These are phyloP conservation scores for Galerina marginata DNA, from an alignment of 768 basidiomycete genomes.

Conservation along the genomic window DNA sequence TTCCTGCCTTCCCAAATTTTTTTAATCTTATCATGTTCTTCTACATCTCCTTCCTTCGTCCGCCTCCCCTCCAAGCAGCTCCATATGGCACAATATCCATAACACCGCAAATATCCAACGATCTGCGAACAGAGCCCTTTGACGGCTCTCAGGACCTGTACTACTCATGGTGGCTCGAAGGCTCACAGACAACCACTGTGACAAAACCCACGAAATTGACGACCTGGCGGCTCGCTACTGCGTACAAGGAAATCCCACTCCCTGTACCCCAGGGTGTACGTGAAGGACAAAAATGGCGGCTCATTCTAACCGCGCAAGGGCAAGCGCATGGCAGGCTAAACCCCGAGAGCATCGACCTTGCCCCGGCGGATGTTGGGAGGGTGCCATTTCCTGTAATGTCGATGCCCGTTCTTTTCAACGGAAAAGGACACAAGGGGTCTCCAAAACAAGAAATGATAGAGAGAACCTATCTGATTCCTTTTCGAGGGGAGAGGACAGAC, in stretches of 20 bases:
- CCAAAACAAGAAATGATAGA: conserved; percentile 75
- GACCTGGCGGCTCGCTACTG: conserved; percentile 67
- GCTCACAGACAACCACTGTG: conserved; percentile 17
- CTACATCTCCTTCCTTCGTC: conserved; percentile 89
- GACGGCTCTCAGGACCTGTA: conserved; percentile 63
- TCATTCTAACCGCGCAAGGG: conserved; percentile 55
- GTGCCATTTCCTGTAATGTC: conserved; percentile 68
- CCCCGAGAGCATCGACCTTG: conserved; percentile 45
- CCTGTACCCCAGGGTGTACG: conserved; percentile 60
- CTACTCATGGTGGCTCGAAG: conserved; percentile 62
- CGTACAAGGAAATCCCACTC: conserved; percentile 79
- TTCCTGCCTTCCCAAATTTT: background rate
- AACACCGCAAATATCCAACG: conserved; percentile 88
- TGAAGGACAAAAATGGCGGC: conserved; percentile 66
- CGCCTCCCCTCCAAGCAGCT: conserved; percentile 66
- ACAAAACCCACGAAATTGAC: conserved; percentile 69
- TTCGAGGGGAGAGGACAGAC: conserved; percentile 21
- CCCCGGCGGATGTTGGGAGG: conserved; percentile 44
- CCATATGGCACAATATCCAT: conserved; percentile 55
- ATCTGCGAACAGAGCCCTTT: conserved; percentile 81
- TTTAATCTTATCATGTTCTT: conserved; percentile 65
- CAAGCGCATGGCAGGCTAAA: conserved; percentile 26
- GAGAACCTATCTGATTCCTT: conserved; percentile 52
- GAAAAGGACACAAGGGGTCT: conserved; percentile 30
- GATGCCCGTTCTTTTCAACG: conserved; percentile 60